Evolutionary conservation across 805 yeast genomes (phyloP).

Genomic region (Yamadazyma ubonensis): DNA sequence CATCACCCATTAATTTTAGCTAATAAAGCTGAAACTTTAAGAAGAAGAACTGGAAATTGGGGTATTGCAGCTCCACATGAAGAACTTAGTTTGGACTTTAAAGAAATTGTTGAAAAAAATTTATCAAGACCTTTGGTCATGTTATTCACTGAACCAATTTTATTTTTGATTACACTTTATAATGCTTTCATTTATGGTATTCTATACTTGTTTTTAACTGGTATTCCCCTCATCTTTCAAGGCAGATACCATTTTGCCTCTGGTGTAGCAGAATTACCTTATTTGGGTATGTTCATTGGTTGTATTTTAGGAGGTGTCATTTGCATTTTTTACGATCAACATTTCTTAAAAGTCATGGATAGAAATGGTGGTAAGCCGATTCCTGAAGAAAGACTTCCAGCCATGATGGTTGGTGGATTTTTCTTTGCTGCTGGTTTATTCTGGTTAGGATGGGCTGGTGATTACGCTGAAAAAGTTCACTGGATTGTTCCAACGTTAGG

Average conservation of each 20-base stretch:
- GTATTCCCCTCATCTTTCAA: conserved; percentile 46
- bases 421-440: conserved; percentile 75
- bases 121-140: conserved; percentile 38
- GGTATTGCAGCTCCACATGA: conserved; percentile 40
- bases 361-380: conserved; percentile 57
- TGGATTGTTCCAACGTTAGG: conserved; percentile 67
- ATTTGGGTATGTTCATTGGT: conserved; percentile 73
- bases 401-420: conserved; percentile 73
- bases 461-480: conserved; percentile 66
- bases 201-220: conserved; percentile 45
- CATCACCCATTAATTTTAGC: conserved; percentile 39
- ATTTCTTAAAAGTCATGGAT: conserved; percentile 46
- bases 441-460: conserved; percentile 90
- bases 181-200: conserved; percentile 51
- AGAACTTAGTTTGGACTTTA: conserved; percentile 28
- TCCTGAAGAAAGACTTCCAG: conserved; percentile 79
- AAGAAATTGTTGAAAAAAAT: conserved; percentile 36
- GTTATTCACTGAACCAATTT: conserved; percentile 43
- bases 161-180: conserved; percentile 43
- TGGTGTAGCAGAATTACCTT: conserved; percentile 77
- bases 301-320: conserved; percentile 54
- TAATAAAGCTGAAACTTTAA: conserved; percentile 32
- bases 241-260: conserved; percentile 55
- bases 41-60: conserved; percentile 43
- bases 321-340: conserved; percentile 55